These are phyloP conservation scores for Jimgerdemannia lactiflua DNA, from an alignment of 192 early-diverging fungal species.

Conservation along the genomic window DNA sequence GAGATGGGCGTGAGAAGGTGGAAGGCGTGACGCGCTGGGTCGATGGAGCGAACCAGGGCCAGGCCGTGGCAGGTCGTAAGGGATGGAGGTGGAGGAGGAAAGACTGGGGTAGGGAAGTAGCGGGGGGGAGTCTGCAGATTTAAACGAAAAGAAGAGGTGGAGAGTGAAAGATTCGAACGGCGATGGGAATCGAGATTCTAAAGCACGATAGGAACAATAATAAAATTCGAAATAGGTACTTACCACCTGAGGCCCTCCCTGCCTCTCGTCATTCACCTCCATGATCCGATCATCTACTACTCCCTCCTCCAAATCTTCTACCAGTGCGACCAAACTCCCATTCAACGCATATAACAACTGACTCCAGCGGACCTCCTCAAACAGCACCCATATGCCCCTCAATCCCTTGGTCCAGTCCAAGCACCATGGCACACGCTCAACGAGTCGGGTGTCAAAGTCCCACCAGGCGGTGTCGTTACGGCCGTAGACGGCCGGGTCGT, in stretches of 20 bases:
- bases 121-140: conserved; percentile 21
- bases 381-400: conserved; percentile 65
- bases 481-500: conserved; percentile 1
- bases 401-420: conserved; percentile 56
- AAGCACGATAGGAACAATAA: not conserved
- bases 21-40: conserved; percentile 47
- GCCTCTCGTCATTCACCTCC: conserved; percentile 5
- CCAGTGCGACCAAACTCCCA: conserved; percentile 77
- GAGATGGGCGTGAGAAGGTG: conserved; percentile 57
- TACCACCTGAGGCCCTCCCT: conserved; percentile 3
- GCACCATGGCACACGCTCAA: conserved; percentile 52
- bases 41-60: conserved; percentile 65
- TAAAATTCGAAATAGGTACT: not conserved
- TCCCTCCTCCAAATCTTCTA: conserved; percentile 42
- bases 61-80: conserved; percentile 58
- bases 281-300: not conserved
- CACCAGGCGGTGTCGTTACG: conserved; percentile 32
- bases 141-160: not conserved
- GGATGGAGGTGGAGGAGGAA: conserved; percentile 40
- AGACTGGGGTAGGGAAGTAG: conserved; percentile 39
- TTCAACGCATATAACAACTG: conserved; percentile 84
- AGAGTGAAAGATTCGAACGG: not conserved
- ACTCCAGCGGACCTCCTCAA: conserved; percentile 72
- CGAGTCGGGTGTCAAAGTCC: conserved; percentile 52
- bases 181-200: not conserved